Conservation (phyloP, 2,329 filamentous ascomycete genomes). For the Malbranchea cinnamomea region DNA sequence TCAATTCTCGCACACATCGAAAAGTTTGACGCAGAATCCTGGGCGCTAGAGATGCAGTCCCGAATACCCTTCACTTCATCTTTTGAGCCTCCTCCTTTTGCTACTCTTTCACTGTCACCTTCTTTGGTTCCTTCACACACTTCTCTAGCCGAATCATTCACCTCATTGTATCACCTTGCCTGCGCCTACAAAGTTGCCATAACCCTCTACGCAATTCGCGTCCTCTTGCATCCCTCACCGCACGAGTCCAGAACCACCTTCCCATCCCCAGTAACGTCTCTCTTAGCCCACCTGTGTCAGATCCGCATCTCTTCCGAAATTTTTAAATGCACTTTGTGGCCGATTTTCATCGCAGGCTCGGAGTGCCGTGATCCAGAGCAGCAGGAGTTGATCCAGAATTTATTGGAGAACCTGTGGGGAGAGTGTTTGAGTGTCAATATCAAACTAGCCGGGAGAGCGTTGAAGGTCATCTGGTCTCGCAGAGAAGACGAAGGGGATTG, state of each 20-base stretch:
- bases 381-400: constrained; percentile 19
- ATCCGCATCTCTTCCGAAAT: constrained; percentile 22
- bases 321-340: constrained; percentile 31
- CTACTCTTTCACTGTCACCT: not conserved
- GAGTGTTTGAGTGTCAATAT: constrained; percentile 25
- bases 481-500: constrained; percentile 23
- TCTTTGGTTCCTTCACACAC: not conserved
- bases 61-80: not conserved
- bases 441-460: constrained; percentile 25
- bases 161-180: constrained; percentile 20
- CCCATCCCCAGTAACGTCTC: constrained; percentile 18
- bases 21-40: constrained; percentile 22
- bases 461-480: constrained; percentile 27
- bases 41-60: constrained; percentile 23
- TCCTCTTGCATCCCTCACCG: constrained; percentile 19
- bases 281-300: constrained; percentile 22
- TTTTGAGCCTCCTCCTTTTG: not conserved
- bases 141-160: not conserved
- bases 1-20: constrained; percentile 24
- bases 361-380: constrained; percentile 21
- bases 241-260: constrained; percentile 14
- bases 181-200: constrained; percentile 24
- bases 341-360: constrained; percentile 28
- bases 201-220: constrained; percentile 26
- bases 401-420: constrained; percentile 20